Evolutionary conservation across 768 basidiomycete genomes (phyloP), one percentile per base, ranked within the genome.

Genomic region (Hygrocybe punicea): DNA sequence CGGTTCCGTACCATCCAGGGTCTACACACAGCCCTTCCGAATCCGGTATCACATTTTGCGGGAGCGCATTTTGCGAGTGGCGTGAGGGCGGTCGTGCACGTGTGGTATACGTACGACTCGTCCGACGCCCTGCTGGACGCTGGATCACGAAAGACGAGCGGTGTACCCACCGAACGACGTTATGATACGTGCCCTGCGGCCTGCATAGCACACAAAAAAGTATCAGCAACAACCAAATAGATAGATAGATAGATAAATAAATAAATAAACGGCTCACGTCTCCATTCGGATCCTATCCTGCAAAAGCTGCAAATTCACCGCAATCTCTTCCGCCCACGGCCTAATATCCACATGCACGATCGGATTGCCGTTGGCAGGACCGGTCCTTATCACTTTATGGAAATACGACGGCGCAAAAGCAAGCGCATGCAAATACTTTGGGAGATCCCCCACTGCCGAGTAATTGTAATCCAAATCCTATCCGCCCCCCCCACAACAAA

Each of bases 351-450:
- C 70, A 66, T 90, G 85, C 14, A 80, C 79, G 37, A 93, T 78
- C 0, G 82, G 85, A 63, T 86, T 86, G 19, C 76, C 78, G 13
- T 75, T 73, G 14, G 64, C 64, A 14, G 79, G 68, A 14, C 84
- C 81, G 0, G 84, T 85, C 17, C 89, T 82, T 55, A 94, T 84
- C 44, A 92, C 87, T 37, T 87, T 84, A 68, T 93, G 89, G 77
- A 93, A 94, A 71, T 93, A 93, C 19, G 91, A 92, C 1, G 92
- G 92, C 16, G 92, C 80, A 66, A 92, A 91, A 2, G 89, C 87
- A 40, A 93, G 69, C 10, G 86, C 84, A 46, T 88, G 88, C 59
- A 93, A 76, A 69, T 91, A 91, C 63, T 83, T 84, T 17, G 92
- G 89, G 25, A 92, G 71, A 65, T 93, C 90, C 4, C 90, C 91